phyloP scores from a whole-genome alignment of 805 yeast genomes.

The Cyberlindnera mrakii region DNA sequence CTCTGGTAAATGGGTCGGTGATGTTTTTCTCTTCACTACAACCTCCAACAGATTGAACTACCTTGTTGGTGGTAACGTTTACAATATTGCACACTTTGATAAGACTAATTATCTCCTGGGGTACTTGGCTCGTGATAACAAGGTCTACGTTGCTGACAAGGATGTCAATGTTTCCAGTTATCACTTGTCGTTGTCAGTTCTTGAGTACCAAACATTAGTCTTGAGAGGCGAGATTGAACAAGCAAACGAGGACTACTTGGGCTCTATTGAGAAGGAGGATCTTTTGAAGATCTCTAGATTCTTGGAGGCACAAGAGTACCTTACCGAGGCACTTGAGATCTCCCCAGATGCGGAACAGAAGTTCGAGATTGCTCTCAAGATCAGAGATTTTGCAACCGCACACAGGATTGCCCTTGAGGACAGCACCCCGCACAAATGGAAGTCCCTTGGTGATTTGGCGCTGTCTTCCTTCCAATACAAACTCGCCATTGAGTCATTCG shows the following conservation, averaged over 20 bases:
- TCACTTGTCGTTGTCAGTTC: constrained; percentile 73
- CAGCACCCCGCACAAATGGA: constrained; percentile 73
- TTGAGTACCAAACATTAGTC: constrained; percentile 94
- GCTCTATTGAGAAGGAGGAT: constrained; percentile 60
- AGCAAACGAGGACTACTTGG: constrained; percentile 54
- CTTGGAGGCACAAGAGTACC: constrained; percentile 86
- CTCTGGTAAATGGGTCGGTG: constrained; percentile 96
- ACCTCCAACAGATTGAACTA: constrained; percentile 83
- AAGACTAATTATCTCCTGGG: constrained; percentile 82
- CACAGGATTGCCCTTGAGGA: constrained; percentile 53
- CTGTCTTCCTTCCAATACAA: constrained; percentile 71
- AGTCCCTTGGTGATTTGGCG: constrained; percentile 83
- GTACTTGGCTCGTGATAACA: constrained; percentile 84
- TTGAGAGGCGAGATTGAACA: constrained; percentile 90
- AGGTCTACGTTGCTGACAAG: constrained; percentile 86
- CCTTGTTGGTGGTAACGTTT: constrained; percentile 89
- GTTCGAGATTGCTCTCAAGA: constrained; percentile 80
- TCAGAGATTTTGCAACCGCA: constrained; percentile 70
- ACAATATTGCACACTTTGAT: constrained; percentile 90
- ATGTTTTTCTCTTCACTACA: constrained; percentile 90
- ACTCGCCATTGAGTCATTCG: constrained; percentile 74
- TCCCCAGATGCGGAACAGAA: constrained; percentile 87
- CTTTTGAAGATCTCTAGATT: constrained; percentile 80
- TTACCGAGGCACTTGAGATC: constrained; percentile 74
- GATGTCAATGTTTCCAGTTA: constrained; percentile 79